Evolutionary conservation across 257 asterid genomes (phyloP).

Genomic region (Buddleja alternifolia): DNA sequence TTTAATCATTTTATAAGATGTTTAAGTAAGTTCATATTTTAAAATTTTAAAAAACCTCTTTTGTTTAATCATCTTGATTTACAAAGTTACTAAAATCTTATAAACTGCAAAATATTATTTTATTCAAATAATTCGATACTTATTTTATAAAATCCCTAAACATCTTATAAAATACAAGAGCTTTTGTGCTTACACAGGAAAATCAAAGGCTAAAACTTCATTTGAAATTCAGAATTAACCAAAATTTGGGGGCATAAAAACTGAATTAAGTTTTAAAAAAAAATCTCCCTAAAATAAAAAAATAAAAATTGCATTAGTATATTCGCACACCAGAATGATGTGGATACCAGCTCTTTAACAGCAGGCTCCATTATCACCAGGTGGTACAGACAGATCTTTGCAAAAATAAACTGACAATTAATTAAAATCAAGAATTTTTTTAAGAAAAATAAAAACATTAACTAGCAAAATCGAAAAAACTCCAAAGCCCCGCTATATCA

Average conservation of each 20-base stretch:
- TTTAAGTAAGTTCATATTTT: no score
- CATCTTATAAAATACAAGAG: no score
- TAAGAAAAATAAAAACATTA: neutral
- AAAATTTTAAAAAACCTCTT: no score
- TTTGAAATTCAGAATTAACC: neutral
- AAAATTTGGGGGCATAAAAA: conserved; percentile 7
- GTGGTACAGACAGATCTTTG: neutral
- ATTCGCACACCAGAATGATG: conserved; percentile 13
- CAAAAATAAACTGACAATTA: conserved; percentile 12
- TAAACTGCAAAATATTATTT: no score
- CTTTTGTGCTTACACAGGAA: no score
- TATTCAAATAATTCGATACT: no score
- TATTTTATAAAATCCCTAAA: no score
- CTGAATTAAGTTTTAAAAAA: conserved; percentile 11
- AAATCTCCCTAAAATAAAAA: conserved; percentile 25
- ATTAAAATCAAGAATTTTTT: neutral
- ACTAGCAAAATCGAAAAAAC: neutral
- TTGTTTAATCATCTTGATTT: no score
- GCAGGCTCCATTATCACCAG: conserved; percentile 8
- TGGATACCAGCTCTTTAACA: neutral
- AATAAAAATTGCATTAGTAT: conserved; percentile 10
- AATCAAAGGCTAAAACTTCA: neutral
- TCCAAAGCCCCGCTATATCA: neutral
- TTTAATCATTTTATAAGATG: no score
- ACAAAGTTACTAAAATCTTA: no score